A percentile compares a stretch with the other conserved stretches of the same genome.
Evolutionary conservation across 768 basidiomycete species (phyloP).

Genomic region (Leccinum aurantiacum): DNA sequence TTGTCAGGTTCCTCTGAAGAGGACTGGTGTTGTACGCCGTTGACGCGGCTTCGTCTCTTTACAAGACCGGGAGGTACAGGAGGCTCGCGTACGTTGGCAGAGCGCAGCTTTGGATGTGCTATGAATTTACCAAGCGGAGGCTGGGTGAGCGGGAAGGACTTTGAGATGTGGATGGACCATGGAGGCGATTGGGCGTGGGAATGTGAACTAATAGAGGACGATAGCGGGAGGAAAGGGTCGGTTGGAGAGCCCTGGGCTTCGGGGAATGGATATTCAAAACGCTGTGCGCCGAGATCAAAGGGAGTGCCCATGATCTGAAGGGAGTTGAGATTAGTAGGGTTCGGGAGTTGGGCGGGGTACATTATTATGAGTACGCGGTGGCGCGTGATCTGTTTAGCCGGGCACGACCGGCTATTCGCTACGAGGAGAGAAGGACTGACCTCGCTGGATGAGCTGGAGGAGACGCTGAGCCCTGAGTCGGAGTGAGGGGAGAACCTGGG

Average conservation of each 20-base stretch:
- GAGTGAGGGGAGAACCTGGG: conserved; percentile 19
- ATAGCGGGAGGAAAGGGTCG: conserved; percentile 26
- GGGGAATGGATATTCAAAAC: conserved; percentile 36
- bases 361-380: neutral
- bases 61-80: conserved; percentile 34
- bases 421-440: conserved; percentile 17
- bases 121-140: conserved; percentile 30
- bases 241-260: conserved; percentile 30
- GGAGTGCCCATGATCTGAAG: conserved; percentile 34
- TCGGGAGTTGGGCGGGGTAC: neutral
- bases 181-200: conserved; percentile 26
- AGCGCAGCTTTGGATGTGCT: conserved; percentile 32
- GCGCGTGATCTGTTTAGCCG: conserved; percentile 10
- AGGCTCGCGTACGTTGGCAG: conserved; percentile 28
- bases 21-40: conserved; percentile 24
- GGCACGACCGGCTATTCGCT: conserved; percentile 11
- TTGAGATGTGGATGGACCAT: conserved; percentile 30
- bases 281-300: conserved; percentile 34
- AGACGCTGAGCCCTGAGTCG: conserved; percentile 32
- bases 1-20: conserved; percentile 31
- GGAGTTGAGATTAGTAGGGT: conserved; percentile 2
- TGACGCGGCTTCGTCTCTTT: conserved; percentile 27
- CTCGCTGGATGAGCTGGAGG: conserved; percentile 33
- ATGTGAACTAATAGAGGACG: conserved; percentile 23
- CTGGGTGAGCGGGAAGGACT: conserved; percentile 31